phyloP scores from a whole-genome alignment of 192 early-diverging fungal genomes.

The Gamsiella multidivaricata region DNA sequence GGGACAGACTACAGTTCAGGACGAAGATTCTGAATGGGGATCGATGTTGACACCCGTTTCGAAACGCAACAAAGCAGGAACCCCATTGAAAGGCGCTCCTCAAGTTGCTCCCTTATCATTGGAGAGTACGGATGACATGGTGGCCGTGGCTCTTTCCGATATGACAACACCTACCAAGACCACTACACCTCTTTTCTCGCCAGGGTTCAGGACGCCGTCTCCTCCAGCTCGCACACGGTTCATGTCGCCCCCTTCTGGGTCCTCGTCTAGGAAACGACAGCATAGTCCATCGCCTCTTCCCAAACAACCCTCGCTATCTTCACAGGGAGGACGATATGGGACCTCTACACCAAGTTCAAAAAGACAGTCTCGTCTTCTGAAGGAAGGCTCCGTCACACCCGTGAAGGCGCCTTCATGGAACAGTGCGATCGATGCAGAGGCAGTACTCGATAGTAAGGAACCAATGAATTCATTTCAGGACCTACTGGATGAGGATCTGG shows the following conservation, averaged over 20 bases:
- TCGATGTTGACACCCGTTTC: background rate
- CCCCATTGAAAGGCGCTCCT: background rate
- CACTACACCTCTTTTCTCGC: constrained; percentile 23
- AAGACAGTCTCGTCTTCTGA: background rate
- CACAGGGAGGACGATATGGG: background rate
- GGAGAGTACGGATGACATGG: background rate
- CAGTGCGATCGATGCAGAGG: background rate
- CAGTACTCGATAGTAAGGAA: background rate
- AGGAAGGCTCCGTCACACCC: background rate
- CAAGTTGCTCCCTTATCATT: background rate
- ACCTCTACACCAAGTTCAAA: background rate
- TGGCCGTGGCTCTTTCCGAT: background rate
- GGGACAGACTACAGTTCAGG: no score
- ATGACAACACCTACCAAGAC: constrained; percentile 17
- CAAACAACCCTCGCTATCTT: background rate
- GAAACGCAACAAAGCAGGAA: background rate
- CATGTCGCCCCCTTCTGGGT: constrained; percentile 43
- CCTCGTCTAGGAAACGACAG: constrained; percentile 35
- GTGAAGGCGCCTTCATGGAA: background rate
- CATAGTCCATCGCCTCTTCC: constrained; percentile 50
- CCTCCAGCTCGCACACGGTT: constrained; percentile 38
- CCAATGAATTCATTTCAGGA: background rate
- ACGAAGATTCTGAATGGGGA: no score
- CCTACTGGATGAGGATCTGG: constrained; percentile 5
- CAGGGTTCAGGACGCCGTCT: constrained; percentile 41